Conservation (phyloP, 768 basidiomycete species). For the Tylopilus felleus region DNA sequence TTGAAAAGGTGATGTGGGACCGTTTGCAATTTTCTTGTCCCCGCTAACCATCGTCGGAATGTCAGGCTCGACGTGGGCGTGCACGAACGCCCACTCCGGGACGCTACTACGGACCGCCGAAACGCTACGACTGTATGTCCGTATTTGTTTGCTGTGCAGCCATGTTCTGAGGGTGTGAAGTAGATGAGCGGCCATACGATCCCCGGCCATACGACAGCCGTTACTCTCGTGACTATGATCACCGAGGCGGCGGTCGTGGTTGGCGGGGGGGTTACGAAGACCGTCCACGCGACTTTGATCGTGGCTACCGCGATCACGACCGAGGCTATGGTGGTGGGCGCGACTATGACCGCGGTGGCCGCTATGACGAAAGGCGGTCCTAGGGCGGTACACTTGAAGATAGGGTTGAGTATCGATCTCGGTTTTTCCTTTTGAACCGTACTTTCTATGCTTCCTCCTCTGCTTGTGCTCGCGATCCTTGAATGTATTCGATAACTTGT, state of each 20-base stretch:
- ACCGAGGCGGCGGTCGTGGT: constrained; percentile 37
- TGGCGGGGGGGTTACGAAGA: constrained; percentile 32
- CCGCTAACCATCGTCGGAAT: constrained; percentile 6
- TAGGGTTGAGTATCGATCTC: constrained; percentile 1
- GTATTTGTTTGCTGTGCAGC: background rate
- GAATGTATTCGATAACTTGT: constrained; percentile 25
- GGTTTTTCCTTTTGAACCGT: background rate
- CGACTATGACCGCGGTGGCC: constrained; percentile 38
- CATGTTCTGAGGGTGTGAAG: constrained; percentile 1
- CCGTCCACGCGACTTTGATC: constrained; percentile 27
- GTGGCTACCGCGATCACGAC: constrained; percentile 43
- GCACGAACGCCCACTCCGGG: constrained; percentile 94
- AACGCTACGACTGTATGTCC: constrained; percentile 61
- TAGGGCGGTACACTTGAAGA: background rate
- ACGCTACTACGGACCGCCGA: constrained; percentile 90
- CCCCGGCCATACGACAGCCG: constrained; percentile 90
- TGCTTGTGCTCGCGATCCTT: constrained; percentile 5
- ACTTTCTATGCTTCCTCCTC: background rate
- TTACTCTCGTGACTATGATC: constrained; percentile 66
- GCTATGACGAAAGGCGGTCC: constrained; percentile 45
- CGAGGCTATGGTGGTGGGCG: constrained; percentile 33
- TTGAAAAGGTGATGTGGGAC: constrained; percentile 68
- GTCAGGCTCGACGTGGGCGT: constrained; percentile 81
- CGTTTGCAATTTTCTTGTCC: background rate
- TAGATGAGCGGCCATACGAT: constrained; percentile 85